Conservation (phyloP, 345 rosid genomes). For the Boechera divaricarpa region DNA sequence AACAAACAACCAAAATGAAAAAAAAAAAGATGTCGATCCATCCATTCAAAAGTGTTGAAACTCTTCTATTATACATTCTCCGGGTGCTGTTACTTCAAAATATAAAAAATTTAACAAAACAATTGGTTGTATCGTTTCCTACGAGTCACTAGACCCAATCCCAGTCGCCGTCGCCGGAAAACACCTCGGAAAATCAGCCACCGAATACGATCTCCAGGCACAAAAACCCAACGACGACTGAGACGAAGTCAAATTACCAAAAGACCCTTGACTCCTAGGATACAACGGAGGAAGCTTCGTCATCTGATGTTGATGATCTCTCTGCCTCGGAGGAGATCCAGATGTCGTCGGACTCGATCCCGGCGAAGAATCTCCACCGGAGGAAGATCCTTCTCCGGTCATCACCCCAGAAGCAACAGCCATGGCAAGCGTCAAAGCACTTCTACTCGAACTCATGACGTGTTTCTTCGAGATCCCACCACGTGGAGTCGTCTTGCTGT, state of each 20-base stretch:
- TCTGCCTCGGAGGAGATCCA: constrained; percentile 57
- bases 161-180: constrained; percentile 39
- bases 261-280: constrained; percentile 53
- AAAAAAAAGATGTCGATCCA: constrained; percentile 11
- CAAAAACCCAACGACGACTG: constrained; percentile 44
- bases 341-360: constrained; percentile 52
- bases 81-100: constrained; percentile 26
- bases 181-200: constrained; percentile 67
- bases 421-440: constrained; percentile 75
- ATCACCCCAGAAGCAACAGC: constrained; percentile 68
- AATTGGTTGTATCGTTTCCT: constrained; percentile 22
- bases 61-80: constrained; percentile 42
- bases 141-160: constrained; percentile 26
- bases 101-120: constrained; percentile 14
- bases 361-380: constrained; percentile 52
- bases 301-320: background rate
- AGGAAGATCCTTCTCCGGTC: constrained; percentile 65
- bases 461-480: constrained; percentile 70
- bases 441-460: constrained; percentile 58
- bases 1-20: background rate
- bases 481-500: constrained; percentile 47
- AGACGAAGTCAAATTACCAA: constrained; percentile 39
- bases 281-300: constrained; percentile 67
- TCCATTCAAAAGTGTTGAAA: constrained; percentile 14
- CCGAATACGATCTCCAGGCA: constrained; percentile 63